phyloP scores from a whole-genome alignment of 2,329 filamentous ascomycete species.

The Xylaria sp. region DNA sequence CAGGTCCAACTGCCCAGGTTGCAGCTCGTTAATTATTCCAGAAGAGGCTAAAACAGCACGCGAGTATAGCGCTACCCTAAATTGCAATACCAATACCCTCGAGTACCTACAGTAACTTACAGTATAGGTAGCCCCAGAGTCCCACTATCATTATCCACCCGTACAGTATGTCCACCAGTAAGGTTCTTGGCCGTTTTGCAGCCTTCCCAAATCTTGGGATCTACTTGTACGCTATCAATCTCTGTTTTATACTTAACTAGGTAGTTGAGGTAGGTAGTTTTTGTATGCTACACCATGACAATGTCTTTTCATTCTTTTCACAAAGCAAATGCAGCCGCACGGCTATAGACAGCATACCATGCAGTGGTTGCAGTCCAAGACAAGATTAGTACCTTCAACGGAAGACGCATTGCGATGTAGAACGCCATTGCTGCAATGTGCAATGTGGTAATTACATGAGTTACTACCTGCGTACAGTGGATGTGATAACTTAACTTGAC shows the following conservation, averaged over 20 bases:
- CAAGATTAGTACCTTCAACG: neutral
- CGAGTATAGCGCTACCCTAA: constrained; percentile 2
- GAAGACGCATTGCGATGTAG: constrained; percentile 5
- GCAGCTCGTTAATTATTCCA: constrained; percentile 3
- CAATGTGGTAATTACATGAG: neutral
- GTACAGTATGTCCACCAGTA: neutral
- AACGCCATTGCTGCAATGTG: neutral
- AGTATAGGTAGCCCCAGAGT: too few relatives aligned
- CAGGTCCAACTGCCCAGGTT: constrained; percentile 5
- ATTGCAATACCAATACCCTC: too few relatives aligned
- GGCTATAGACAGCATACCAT: neutral
- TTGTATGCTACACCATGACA: too few relatives aligned
- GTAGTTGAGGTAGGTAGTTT: neutral
- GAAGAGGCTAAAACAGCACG: constrained; percentile 22
- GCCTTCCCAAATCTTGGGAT: constrained; percentile 21
- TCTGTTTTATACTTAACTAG: neutral
- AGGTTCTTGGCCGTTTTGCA: neutral
- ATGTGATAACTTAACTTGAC: neutral
- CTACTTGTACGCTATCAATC: neutral
- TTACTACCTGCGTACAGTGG: neutral
- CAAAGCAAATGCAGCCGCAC: too few relatives aligned
- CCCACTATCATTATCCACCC: too few relatives aligned
- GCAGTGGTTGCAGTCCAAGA: neutral
- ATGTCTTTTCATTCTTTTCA: too few relatives aligned
- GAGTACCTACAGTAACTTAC: too few relatives aligned